Conservation (phyloP, 1,284 basidiomycete genomes). For the Lentinus polychrous region DNA sequence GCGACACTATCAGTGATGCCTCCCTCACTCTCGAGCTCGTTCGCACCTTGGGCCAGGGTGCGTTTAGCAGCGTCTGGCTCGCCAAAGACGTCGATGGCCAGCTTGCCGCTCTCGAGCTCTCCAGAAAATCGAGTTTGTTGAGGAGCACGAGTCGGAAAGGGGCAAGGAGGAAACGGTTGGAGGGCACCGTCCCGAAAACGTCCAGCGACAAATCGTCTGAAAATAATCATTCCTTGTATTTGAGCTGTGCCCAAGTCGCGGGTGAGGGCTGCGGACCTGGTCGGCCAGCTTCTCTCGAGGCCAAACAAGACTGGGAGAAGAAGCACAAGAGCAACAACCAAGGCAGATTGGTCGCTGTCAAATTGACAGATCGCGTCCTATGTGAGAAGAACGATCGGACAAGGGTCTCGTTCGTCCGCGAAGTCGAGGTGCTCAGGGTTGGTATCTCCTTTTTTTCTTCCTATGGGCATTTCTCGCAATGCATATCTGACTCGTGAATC, state of each 20-base stretch:
- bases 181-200: constrained; percentile 18
- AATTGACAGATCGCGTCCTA: constrained; percentile 65
- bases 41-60: constrained; percentile 60
- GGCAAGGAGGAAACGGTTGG: constrained; percentile 19
- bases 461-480: constrained; percentile 8
- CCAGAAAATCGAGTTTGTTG: constrained; percentile 32
- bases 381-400: constrained; percentile 62
- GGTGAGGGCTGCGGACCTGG: constrained; percentile 12
- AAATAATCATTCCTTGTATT: constrained; percentile 4
- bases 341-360: constrained; percentile 69
- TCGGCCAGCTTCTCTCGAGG: constrained; percentile 1
- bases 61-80: constrained; percentile 76
- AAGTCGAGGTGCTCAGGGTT: constrained; percentile 76
- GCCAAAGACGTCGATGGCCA: constrained; percentile 43
- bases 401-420: constrained; percentile 78
- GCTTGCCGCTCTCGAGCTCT: constrained; percentile 25
- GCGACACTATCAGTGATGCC: constrained; percentile 17
- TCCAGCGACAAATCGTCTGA: constrained; percentile 3
- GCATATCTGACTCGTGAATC: constrained; percentile 9
- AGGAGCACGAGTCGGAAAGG: constrained; percentile 22
- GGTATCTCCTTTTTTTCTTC: constrained; percentile 4
- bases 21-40: constrained; percentile 37
- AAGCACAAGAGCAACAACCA: constrained; percentile 7
- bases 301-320: background rate
- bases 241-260: constrained; percentile 6